A percentile compares a stretch with the other conserved stretches of the same genome.
These are phyloP conservation scores for Hanseniaspora lachancei DNA, from an alignment of 805 yeast species.

Conservation along the genomic window DNA sequence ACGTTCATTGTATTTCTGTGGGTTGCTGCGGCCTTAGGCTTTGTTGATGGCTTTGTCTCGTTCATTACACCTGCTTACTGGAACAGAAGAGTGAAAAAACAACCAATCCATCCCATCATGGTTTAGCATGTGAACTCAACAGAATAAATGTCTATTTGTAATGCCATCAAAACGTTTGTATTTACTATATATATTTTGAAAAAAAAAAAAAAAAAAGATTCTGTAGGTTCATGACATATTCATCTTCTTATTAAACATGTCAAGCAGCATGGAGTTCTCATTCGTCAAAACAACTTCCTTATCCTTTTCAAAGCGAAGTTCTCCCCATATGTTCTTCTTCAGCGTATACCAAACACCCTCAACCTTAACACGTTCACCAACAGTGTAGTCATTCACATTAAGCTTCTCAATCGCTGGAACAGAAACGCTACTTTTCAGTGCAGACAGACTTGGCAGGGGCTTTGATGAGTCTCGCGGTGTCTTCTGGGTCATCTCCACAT, in stretches of 20 bases:
- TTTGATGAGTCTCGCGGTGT: background rate
- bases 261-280: background rate
- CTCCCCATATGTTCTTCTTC: conserved; percentile 7
- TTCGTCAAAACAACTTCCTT: conserved; percentile 1
- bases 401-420: background rate
- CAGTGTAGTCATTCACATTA: background rate
- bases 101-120: background rate
- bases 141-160: background rate
- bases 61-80: background rate
- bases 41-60: background rate
- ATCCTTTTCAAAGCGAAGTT: conserved; percentile 7
- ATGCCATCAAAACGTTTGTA: background rate
- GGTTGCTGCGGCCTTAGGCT: background rate
- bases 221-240: background rate
- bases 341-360: conserved; percentile 7
- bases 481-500: background rate
- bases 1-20: background rate
- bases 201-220: background rate
- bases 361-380: conserved; percentile 7
- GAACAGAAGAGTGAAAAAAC: background rate
- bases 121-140: too few species aligned
- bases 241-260: conserved; percentile 8
- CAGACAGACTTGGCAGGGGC: background rate
- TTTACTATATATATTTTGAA: too few species aligned
- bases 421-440: background rate